Base-by-base conservation (phyloP, 306 rosid genomes). In the Cicer bijugum region DNA sequence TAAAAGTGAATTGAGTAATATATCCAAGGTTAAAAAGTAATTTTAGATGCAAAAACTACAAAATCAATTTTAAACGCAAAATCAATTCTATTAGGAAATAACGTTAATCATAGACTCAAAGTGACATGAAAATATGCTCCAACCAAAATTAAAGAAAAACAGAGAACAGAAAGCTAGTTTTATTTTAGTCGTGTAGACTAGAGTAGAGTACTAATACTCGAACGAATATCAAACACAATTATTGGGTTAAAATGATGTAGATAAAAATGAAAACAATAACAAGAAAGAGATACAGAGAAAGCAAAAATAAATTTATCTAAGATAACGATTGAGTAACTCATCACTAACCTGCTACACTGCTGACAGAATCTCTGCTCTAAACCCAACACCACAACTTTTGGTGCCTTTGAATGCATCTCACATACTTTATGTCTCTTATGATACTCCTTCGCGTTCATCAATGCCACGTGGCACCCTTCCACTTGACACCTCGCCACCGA, bases 391-490 rank as follows among this genome's bases (percentile, higher is more conserved):
- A 89, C 83, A 46, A 91, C 98, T 74, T 83, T 91, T 1, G 96
- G 90, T 47, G 98, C 98, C 84, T 93, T 93, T 19, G 98, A 91
- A 81, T 93, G 98, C 89, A 84, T 85, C 84, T 89, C 97, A 51
- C 98, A 93, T 4, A 93, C 98, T 72, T 91, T 91, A 75, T 93
- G 98, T 86, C 98, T 82, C 80, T 97, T 78, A 87, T 93, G 97
- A 61, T 93, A 93, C 12, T 93, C 98, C 88, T 93, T 93, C 0
- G 93, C 92, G 72, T 87, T 86, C 76, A 80, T 8, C 51, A 93
- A 88, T 6, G 88, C 88, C 86, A 93, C 89, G 55, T 91, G 87
- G 85, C 98, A 93, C 1, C 98, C 98, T 75, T 93, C 97, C 81
- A 91, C 98, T 88, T 93, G 98, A 69, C 98, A 93, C 67, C 93